phyloP scores from a whole-genome alignment of 2,329 filamentous ascomycete genomes.

The Penicillium sp. region DNA sequence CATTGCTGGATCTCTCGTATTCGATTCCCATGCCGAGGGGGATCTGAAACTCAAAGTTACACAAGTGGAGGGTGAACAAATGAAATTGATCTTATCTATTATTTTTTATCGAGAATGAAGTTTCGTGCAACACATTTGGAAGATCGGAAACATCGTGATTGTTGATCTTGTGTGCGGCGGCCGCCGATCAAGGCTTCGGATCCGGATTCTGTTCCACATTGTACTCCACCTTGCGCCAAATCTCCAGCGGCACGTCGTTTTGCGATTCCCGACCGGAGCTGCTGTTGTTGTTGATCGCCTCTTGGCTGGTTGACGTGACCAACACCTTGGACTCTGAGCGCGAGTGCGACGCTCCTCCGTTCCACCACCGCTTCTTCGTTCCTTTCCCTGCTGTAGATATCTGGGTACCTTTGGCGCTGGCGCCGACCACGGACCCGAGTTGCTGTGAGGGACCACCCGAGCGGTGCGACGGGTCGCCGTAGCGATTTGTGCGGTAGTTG shows the following conservation, averaged over 20 bases:
- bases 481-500: constrained; percentile 33
- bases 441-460: background rate
- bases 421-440: background rate
- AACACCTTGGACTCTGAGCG: background rate
- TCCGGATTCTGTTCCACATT: constrained; percentile 10
- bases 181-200: background rate
- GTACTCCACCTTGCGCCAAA: constrained; percentile 15
- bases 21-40: background rate
- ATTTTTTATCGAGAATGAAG: background rate
- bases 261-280: background rate
- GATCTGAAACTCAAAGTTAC: background rate
- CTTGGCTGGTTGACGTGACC: constrained; percentile 2
- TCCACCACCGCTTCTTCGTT: background rate
- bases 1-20: background rate
- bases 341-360: background rate
- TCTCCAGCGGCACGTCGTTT: constrained; percentile 8
- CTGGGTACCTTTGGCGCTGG: background rate
- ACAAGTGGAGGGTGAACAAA: background rate
- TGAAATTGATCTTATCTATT: background rate
- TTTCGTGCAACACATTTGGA: background rate
- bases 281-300: background rate
- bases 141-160: background rate
- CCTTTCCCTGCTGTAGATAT: background rate
- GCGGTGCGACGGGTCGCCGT: background rate
- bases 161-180: background rate